Conservation (phyloP, 202 grass and related monocot species). For the Eragrostis tef region DNA sequence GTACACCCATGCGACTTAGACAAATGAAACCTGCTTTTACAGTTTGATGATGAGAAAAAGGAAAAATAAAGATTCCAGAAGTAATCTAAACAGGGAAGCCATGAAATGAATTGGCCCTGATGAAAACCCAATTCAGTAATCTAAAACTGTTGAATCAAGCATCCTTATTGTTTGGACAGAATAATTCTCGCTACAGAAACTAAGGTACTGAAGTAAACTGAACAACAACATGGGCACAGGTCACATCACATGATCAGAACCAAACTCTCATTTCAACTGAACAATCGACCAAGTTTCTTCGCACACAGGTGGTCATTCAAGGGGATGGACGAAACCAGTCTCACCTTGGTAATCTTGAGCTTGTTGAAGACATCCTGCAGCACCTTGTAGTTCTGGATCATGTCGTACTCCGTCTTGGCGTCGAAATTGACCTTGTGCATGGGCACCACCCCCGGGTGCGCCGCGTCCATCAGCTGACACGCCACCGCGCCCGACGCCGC, state of each 20-base stretch:
- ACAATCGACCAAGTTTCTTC: background rate
- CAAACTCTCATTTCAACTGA: background rate
- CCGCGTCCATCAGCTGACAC: constrained; percentile 92
- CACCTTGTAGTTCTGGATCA: constrained; percentile 99
- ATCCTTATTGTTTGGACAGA: background rate
- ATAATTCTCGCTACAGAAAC: background rate
- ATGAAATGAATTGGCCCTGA: background rate
- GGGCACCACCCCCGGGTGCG: constrained; percentile 81
- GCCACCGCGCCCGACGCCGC: constrained; percentile 85
- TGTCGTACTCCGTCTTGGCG: constrained; percentile 94
- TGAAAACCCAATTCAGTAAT: background rate
- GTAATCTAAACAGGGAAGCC: background rate
- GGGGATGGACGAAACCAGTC: background rate
- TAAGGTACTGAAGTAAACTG: background rate
- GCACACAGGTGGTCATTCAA: background rate
- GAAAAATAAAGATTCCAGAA: background rate
- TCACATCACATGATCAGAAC: background rate
- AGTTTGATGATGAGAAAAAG: background rate
- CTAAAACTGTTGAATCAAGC: background rate
- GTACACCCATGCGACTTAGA: background rate
- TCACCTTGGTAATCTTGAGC: constrained; percentile 95
- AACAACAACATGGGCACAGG: too few relatives aligned
- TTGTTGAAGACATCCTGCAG: constrained; percentile 99
- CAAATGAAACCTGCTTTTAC: too few relatives aligned
- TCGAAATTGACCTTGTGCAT: constrained; percentile 99